Evolutionary conservation across 1,284 basidiomycete species (phyloP), one percentile per base, ranked within the genome.

Genomic region (Megacollybia platyphylla): DNA sequence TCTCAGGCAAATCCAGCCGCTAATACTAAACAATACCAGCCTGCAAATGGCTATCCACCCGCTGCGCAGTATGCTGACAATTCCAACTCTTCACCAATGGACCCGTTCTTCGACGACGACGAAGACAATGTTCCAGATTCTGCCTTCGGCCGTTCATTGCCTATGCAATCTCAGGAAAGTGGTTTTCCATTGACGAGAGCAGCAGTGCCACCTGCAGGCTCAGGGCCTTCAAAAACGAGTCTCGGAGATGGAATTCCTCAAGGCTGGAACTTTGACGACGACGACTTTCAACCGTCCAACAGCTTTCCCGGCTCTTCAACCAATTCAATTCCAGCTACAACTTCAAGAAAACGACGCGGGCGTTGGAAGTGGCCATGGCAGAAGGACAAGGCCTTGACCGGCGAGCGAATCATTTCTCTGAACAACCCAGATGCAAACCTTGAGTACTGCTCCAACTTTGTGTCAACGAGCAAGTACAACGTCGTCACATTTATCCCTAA

Each of bases 381-480:
- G 57, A 84, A 74, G 59, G 72, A 77, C 45, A 62, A 70, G 53
- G 67, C 64, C 17, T 58, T 74, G 42, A 62, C 64, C 4, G 81
- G 82, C 30, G 81, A 87, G 59, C 69, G 85, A 43, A 57, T 82
- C 41, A 73, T 93, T 46, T 70, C 78, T 9, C 69, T 94, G 55
- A 92, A 93, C 63, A 89, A 88, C 63, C 72, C 75, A 43, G 57
- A 70, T 45, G 75, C 74, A 39, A 82, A 84, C 52, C 57, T 59
- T 17, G 81, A 86, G 2, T 94, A 73, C 57, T 65, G 71, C 51
- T 77, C 73, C 38, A 99, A 99, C 62, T 85, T 84, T 49, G 83
- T 98, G 41, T 88, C 83, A 36, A 97, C 96, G 15, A 91, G 85
- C 69, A 98, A 98, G 63, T 99, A 97, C 67, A 97, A 93, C 55